Base-by-base conservation (phyloP, 768 basidiomycete species). In the Obba rivulosa region DNA sequence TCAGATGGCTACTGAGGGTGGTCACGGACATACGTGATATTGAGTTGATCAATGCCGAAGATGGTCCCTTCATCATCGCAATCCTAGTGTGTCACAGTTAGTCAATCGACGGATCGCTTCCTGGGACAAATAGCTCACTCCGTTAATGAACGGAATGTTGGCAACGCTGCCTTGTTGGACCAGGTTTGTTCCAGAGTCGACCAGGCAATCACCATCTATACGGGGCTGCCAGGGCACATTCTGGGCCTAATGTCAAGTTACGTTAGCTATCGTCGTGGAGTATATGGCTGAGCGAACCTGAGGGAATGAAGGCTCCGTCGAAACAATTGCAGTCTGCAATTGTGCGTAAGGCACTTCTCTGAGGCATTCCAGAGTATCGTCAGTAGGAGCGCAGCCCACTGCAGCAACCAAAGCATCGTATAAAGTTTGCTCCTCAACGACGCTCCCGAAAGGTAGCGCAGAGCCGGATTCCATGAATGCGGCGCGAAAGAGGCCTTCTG, bases 81-180 rank as follows among this genome's bases (percentile, higher is more conserved):
- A 22, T 49, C 48, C n/a, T 31, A 13, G 13, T 5, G 13, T 31
- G 7, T 7, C 28, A 13, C 28, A 31, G 28, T 7, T 7, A 31
- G 5, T 31, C 13, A 31, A 13, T 31, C 28, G 28, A n/a, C n/a
- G 5, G 28, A 31, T 31, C 5, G 28, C n/a, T n/a, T n/a, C 28
- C 5, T 7, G 13, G 13, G 13, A 31, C 28, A 31, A 8, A 20
- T 4, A 31, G 20, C 57, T 28, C 24, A 51, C 48, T 34, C 77
- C 77, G 1, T 66, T 74, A 34, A 81, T 62, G 53, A 73, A 74
- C 0, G 75, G 76, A 7, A 80, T 61, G 8, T 70, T 69, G 0
- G 78, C 76, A 14, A 79, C 66, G 43, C 65, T 69, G 0, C 75
- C 75, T 34, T 72, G 52, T 47, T 67, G 60, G 14, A 80, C 66